Conservation (phyloP, 768 basidiomycete species). For the Boletus bicolor region DNA sequence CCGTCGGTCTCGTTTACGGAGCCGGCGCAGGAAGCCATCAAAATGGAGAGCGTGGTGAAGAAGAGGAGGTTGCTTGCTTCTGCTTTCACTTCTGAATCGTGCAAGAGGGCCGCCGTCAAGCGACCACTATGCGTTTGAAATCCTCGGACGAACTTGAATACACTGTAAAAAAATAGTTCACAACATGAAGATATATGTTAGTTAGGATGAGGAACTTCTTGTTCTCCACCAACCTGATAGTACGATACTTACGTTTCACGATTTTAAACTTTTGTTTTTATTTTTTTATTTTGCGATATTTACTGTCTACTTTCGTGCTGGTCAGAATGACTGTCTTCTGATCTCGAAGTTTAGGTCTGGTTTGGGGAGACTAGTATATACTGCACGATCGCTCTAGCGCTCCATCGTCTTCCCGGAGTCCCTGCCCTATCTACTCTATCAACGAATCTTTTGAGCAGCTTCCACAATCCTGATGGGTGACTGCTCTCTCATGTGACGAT, state of each 20-base stretch:
- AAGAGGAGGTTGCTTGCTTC: slow-evolving; percentile 6
- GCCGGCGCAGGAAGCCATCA: neutral
- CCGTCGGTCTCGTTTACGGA: neutral
- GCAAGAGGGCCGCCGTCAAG: slow-evolving; percentile 13
- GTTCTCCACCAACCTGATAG: neutral
- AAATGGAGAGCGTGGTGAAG: neutral
- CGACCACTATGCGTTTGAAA: slow-evolving; percentile 17
- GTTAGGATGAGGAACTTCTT: neutral
- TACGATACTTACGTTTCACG: neutral
- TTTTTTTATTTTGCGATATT: neutral
- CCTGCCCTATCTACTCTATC: too few relatives aligned
- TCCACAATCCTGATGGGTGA: too few relatives aligned
- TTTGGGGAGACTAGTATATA: too few relatives aligned
- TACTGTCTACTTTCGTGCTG: neutral
- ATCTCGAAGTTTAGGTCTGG: too few relatives aligned
- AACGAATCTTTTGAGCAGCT: too few relatives aligned
- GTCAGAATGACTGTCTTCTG: too few relatives aligned
- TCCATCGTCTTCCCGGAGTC: too few relatives aligned
- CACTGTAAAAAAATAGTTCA: neutral
- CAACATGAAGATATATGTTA: neutral
- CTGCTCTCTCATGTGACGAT: too few relatives aligned
- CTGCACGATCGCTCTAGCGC: too few relatives aligned
- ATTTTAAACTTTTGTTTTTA: neutral
- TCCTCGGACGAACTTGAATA: neutral
- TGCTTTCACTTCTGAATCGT: slow-evolving; percentile 2